phyloP scores from a whole-genome alignment of 345 rosid genomes.

The Euclidium syriacum region DNA sequence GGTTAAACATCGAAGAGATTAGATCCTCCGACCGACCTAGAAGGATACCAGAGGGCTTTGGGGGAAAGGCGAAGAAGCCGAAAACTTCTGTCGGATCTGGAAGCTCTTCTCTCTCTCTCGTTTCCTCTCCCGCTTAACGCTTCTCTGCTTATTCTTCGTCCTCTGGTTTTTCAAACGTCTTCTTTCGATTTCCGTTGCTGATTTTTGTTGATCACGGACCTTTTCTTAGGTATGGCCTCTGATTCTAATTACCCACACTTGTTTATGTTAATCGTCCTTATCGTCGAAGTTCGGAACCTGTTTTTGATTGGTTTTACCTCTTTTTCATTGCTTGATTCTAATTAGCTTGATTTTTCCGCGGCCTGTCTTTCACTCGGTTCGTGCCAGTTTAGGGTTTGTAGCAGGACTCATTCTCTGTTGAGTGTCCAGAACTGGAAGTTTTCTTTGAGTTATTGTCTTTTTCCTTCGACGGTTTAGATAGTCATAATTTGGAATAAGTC shows the following conservation, averaged over 20 bases:
- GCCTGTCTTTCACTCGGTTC: background rate
- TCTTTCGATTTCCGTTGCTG: background rate
- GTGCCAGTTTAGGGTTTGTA: slow-evolving; percentile 16
- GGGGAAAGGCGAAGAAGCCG: slow-evolving; percentile 14
- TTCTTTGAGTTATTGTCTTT: background rate
- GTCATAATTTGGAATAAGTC: background rate
- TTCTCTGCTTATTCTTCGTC: slow-evolving; percentile 23
- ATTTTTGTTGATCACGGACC: slow-evolving; percentile 1
- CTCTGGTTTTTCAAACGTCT: slow-evolving; percentile 9
- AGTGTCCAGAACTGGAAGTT: background rate
- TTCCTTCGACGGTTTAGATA: background rate
- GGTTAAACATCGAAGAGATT: background rate
- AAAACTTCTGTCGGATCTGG: slow-evolving; percentile 35
- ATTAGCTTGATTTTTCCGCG: background rate
- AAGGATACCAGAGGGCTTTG: slow-evolving; percentile 20
- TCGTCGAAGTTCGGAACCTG: background rate
- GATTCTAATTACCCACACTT: background rate
- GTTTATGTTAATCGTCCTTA: background rate
- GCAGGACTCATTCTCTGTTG: background rate
- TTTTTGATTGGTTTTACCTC: background rate
- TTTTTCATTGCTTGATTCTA: background rate
- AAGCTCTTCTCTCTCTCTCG: slow-evolving; percentile 20
- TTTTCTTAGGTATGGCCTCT: slow-evolving; percentile 11
- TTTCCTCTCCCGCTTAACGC: slow-evolving; percentile 25
- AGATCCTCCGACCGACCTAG: slow-evolving; percentile 29